Evolutionary conservation across 176 grass and related monocot species (phyloP), one percentile per base, ranked within the genome.

Genomic region (Oryza punctata): DNA sequence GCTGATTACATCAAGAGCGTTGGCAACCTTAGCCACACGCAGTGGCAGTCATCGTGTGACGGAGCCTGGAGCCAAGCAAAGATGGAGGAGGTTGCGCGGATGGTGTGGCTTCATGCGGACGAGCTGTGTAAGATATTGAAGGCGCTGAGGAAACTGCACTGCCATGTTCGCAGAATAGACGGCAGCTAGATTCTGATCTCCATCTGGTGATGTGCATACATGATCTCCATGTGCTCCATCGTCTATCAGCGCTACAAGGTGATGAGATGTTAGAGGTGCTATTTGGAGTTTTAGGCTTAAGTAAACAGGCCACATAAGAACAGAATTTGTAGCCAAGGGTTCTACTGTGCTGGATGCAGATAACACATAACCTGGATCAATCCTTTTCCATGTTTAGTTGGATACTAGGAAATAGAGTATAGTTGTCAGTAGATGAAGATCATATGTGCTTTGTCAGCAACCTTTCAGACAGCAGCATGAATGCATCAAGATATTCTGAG

Each of bases 1-100:
- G 76, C 81, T 7, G 89, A 84, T 80, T 87, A 87, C 44, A 75
- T 89, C 25, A 89, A 89, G 82, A 84, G 91, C 30, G 91, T 92
- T 3, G 91, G 80, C 21, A 87, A 87, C 46, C 43, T 92, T 16
- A 87, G 70, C 74, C 87, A 92, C 21, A 1, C 12, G 6, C 18
- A 2, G 7, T 60, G 57, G 57, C 21, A 7, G 0, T 10, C 57
- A 60, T 60, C 10, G 21, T 60, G 67, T 44, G n/a, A n/a, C n/a
- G n/a, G n/a, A 76, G 84, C 84, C 85, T 89, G 14, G 89, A 54
- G 37, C 83, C 84, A 49, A 70, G n/a, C 13, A 69, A 69, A 66
- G 30, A 92, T 92, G 87, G 84, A 89, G 2, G 87, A 87, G 54
- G 78, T 92, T 6, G 61, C 84, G 21, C 72, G 76, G 49, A 77